Base-by-base conservation (phyloP, 1,284 basidiomycete genomes). In the Trichosporon sp. region DNA sequence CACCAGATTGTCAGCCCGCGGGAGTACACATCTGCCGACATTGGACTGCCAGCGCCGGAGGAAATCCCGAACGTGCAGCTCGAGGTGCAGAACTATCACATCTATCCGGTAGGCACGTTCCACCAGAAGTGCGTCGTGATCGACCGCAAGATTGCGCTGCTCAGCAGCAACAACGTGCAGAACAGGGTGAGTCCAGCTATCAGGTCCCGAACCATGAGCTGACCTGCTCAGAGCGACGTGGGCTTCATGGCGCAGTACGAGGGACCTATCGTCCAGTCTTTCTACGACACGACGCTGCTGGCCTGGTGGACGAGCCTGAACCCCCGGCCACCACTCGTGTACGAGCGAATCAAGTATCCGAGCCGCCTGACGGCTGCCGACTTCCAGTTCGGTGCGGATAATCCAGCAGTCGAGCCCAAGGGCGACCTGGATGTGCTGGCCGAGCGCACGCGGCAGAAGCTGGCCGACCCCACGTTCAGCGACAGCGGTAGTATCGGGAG, bases 111-210 rank as follows among this genome's bases (percentile, higher is more conserved):
- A 14, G 74, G 74, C 29, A 73, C 73, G 0, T 90, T 90, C 79
- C 89, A 90, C 71, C 84, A 87, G 54, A 89, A 91, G 75, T 88
- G 87, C 61, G 83, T 89, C 77, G 81, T 89, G 60, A 84, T 90
- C 13, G 89, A 90, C 73, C 82, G 89, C 14, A 85, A 84, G 67
- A 79, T 89, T 14, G 89, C 86, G 0, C 78, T 89, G n/a, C 59
- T 68, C 31, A 65, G 63, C 49, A 65, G 64, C 52, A 88, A 88
- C 78, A 89, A 90, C 65, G 87, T 90, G 58, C 88, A 89, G 73
- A 75, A 80, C 63, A 37, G 36, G 36, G 63, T 62, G 54, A 29
- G 59, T 54, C 4, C 21, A 8, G 16, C 36, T 31, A 14, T 29
- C 2, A 3, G 10, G 7, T 11, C 4, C 11, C 2, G 36, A 1